Percentiles rank a stretch among this genome's conserved stretches.
These are phyloP conservation scores for Calonectria montana DNA, from an alignment of 2,329 filamentous ascomycete species.

Conservation along the genomic window DNA sequence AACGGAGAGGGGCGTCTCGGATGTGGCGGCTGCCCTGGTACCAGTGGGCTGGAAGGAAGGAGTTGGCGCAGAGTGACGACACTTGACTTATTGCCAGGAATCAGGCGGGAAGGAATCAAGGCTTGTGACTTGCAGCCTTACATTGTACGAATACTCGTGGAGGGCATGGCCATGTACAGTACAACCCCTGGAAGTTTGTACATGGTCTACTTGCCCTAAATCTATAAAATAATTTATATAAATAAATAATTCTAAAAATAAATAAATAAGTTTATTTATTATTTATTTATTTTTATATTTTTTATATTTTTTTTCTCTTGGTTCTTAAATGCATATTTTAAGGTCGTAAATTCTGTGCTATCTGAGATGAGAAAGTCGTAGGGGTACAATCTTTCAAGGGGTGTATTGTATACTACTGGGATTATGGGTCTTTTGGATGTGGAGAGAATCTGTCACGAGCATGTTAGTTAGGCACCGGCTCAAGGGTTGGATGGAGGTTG, in stretches of 20 bases:
- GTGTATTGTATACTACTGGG: slow-evolving; percentile 3
- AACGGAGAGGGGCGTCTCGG: slow-evolving; percentile 88
- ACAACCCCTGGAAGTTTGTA: too few species aligned
- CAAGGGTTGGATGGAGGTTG: neutral
- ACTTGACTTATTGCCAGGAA: neutral
- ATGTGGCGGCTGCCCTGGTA: slow-evolving; percentile 89
- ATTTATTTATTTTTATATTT: too few species aligned
- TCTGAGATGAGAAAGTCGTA: too few species aligned
- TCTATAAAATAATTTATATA: too few species aligned
- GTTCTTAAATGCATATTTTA: too few species aligned
- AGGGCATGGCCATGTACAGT: neutral
- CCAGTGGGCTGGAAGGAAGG: slow-evolving; percentile 85
- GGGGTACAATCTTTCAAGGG: too few species aligned
- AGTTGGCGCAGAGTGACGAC: slow-evolving; percentile 50
- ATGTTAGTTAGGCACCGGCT: neutral
- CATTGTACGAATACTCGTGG: slow-evolving; percentile 19
- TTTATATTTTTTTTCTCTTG: too few species aligned
- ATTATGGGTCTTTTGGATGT: neutral
- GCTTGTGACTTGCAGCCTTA: slow-evolving; percentile 20
- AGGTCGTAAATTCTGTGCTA: too few species aligned
- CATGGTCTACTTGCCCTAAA: too few species aligned
- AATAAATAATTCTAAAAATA: too few species aligned
- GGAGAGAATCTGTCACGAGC: neutral
- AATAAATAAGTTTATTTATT: too few species aligned
- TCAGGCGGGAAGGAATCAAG: neutral